Evolutionary conservation across 148 eudicot species (phyloP), one percentile per base, ranked within the genome.

Genomic region (Rheum nobile): DNA sequence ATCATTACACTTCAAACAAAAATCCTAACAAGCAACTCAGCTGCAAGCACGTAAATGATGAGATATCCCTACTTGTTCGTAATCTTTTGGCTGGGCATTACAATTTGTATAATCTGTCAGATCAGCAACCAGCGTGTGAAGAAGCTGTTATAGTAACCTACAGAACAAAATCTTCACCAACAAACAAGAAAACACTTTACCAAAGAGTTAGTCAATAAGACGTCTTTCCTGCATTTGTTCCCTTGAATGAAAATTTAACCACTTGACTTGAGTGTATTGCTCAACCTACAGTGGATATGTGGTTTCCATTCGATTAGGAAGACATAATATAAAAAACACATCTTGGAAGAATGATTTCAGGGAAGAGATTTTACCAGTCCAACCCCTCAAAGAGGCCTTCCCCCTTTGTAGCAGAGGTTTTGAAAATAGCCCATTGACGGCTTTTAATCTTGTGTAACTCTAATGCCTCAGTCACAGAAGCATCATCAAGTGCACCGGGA

Each of bases 381-480:
- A 96, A 84, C 71, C 99, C 99, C 82, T 92, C 99, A 72, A 96
- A 88, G 69, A 96, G 88, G 68, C 97, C 96, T 86, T 96, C 97
- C 77, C 99, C 97, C 82, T 96, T 92, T 9, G 90, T 89, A 43
- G 99, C 97, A 70, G 94, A 92, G 37, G 99, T 90, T 86, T 92
- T 96, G 79, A 96, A 92, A 71, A 96, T 92, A 48, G 99, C 77
- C 99, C 99, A 96, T 52, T 96, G 97, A 21, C 97, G 89, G 76
- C 81, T 92, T 82, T 90, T 96, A 38, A 96, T 92, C 88, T 90
- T 96, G 90, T 92, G 97, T 79, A 96, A 79, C 84, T 90, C 97
- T 77, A 96, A 76, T 79, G 96, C 85, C 83, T 96, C 99, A 0
- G 97, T 96, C 16, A 96, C 89, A 22, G 96, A 87, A 79, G 97